A percentile compares a stretch with the other conserved stretches of the same genome.
These are phyloP conservation scores for Elsinoe australis DNA, from an alignment of 2,329 filamentous ascomycete species.

Conservation along the genomic window DNA sequence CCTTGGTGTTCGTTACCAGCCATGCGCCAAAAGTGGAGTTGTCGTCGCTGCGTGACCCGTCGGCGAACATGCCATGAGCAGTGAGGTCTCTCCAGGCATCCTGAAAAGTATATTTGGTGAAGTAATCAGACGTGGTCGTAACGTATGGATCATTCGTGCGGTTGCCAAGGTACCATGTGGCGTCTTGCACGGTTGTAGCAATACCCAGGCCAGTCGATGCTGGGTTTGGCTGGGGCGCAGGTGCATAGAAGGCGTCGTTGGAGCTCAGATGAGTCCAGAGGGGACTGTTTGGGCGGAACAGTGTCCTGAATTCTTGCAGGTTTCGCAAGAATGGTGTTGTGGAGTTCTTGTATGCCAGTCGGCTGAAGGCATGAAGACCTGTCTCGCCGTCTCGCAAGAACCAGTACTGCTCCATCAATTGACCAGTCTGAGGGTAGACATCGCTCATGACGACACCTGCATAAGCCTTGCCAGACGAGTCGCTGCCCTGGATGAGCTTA, in stretches of 20 bases:
- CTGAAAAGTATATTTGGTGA: conserved; percentile 59
- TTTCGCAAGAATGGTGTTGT: conserved; percentile 50
- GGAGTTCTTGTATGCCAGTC: conserved; percentile 53
- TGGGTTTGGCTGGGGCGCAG: conserved; percentile 34
- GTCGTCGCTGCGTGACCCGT: conserved; percentile 44
- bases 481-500: conserved; percentile 45
- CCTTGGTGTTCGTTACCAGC: conserved; percentile 57
- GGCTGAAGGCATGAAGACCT: conserved; percentile 54
- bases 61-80: conserved; percentile 50
- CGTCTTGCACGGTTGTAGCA: conserved; percentile 49
- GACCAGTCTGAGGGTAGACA: conserved; percentile 50
- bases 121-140: conserved; percentile 51
- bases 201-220: conserved; percentile 34
- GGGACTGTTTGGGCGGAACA: conserved; percentile 52
- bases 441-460: conserved; percentile 55
- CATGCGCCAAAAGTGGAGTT: conserved; percentile 52
- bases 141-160: conserved; percentile 48
- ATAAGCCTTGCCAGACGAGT: conserved; percentile 46
- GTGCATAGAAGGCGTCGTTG: conserved; percentile 49
- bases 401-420: conserved; percentile 57
- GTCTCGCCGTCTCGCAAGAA: conserved; percentile 57
- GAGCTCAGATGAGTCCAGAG: conserved; percentile 58
- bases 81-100: conserved; percentile 52
- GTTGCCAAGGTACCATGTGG: conserved; percentile 54
- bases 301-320: conserved; percentile 53